Conservation (phyloP, 2,329 filamentous ascomycete genomes). For the Dactylellina sp. region DNA sequence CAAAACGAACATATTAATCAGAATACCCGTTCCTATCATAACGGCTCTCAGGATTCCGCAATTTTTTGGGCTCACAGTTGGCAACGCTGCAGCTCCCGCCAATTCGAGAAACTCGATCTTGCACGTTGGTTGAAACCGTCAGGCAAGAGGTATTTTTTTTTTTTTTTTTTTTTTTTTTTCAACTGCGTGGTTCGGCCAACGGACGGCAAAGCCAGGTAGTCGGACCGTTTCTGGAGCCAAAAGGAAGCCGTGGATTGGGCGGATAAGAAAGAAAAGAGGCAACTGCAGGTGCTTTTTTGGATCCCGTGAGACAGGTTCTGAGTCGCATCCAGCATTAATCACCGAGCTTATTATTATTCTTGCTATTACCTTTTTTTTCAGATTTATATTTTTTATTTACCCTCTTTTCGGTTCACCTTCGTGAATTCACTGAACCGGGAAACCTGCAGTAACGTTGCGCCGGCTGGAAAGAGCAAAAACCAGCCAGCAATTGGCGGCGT, state of each 20-base stretch:
- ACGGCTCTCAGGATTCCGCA: conserved; percentile 37
- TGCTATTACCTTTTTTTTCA: background rate
- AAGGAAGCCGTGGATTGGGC: conserved; percentile 54
- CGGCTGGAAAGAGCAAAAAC: conserved; percentile 2
- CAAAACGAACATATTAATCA: conserved; percentile 11
- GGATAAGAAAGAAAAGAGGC: conserved; percentile 45
- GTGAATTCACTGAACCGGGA: conserved; percentile 2
- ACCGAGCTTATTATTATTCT: conserved; percentile 25
- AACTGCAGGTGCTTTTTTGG: conserved; percentile 57
- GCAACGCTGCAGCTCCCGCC: conserved; percentile 28
- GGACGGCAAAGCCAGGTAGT: conserved; percentile 45
- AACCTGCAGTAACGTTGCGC: conserved; percentile 19
- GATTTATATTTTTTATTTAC: background rate
- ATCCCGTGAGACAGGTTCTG: conserved; percentile 53
- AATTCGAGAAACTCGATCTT: conserved; percentile 53
- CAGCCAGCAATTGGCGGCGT: background rate
- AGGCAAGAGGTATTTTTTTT: conserved; percentile 52
- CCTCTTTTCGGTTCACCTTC: background rate
- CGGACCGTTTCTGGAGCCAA: conserved; percentile 45
- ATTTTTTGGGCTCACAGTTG: conserved; percentile 14
- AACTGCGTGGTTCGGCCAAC: conserved; percentile 30
- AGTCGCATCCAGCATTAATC: conserved; percentile 45
- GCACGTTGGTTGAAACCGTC: conserved; percentile 52
- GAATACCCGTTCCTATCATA: conserved; percentile 42
- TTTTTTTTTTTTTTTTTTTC: conserved; percentile 22